Evolutionary conservation across 2,329 filamentous ascomycete genomes (phyloP), one percentile per base, ranked within the genome.

Genomic region (Colletotrichum sp.): DNA sequence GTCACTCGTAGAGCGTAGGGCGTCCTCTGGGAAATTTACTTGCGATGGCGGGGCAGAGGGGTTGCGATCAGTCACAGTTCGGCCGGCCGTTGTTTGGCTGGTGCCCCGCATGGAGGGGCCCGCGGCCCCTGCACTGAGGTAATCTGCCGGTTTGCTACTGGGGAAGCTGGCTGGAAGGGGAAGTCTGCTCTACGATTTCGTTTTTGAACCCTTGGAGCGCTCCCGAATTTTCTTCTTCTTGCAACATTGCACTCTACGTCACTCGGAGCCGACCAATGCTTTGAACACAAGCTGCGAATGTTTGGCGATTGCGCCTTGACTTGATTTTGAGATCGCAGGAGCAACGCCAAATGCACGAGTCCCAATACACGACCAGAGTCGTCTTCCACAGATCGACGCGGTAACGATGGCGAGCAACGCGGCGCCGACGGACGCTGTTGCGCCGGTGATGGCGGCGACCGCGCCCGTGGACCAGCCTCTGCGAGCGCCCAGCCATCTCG

Each of bases 11-110:
- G 44, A 44, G 70, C 34, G 49, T 49, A 76, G 70, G 61, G 59
- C 59, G 66, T 69, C 68, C 49, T 44, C 19, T 55, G 69, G 68
- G 77, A 78, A 73, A 74, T 75, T 76, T 76, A 75, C 70, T 64
- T 76, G 77, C 77, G 78, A 81, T 79, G 77, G 80, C 80, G 80
- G 80, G 80, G 80, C 80, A 78, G 70, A 69, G 77, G 69, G 69
- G 62, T 71, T 65, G 44, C 63, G 63, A 68, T 57, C 39, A 69
- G 36, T 49, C 63, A 29, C 64, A 25, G n/a, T 52, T 52, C 44
- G 44, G 44, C 44, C 44, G 44, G 44, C 44, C 44, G 44, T 4
- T 52, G 44, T 52, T 52, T 22, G 39, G 39, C 39, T 49, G 39
- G 19, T 59, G 55, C 55, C 55, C 55, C 55, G 55, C 55, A 59